Conservation (phyloP, 169 alveolate genomes). For the Cryptosporidium parvum region DNA sequence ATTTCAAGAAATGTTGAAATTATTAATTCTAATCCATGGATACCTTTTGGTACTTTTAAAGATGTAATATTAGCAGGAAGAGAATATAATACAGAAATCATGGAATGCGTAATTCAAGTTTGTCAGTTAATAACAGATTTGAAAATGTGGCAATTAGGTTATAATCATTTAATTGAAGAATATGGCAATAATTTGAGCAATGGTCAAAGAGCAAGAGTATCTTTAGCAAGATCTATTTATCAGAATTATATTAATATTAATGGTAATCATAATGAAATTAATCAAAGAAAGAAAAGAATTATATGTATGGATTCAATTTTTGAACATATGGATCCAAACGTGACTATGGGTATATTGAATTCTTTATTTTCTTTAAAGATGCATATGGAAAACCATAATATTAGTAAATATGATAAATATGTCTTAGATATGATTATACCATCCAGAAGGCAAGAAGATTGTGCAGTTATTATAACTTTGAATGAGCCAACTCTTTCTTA, state of each 20-base stretch:
- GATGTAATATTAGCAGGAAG: conserved; percentile 60
- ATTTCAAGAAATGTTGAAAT: conserved; percentile 8
- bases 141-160: conserved; percentile 44
- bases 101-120: conserved; percentile 5
- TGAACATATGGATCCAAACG: conserved; percentile 59
- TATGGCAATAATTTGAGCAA: conserved; percentile 67
- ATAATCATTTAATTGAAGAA: conserved; percentile 49
- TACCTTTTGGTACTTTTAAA: conserved; percentile 65
- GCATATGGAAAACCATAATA: not conserved
- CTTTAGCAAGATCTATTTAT: conserved; percentile 68
- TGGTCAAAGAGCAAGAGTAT: conserved; percentile 62
- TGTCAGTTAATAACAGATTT: conserved; percentile 58
- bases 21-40: conserved; percentile 57
- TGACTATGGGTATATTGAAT: conserved; percentile 18
- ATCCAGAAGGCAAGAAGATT: conserved; percentile 2
- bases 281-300: conserved; percentile 1
- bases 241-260: not conserved
- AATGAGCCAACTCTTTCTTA: conserved; percentile 36
- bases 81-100: conserved; percentile 6
- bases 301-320: conserved; percentile 65
- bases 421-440: conserved; percentile 23
- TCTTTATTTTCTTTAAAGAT: conserved; percentile 13
- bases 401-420: not conserved
- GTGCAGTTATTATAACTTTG: conserved; percentile 27
- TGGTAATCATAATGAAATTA: not conserved